Evolutionary conservation across 257 asterid genomes (phyloP), one percentile per base, ranked within the genome.

Genomic region (Perilla frutescens): DNA sequence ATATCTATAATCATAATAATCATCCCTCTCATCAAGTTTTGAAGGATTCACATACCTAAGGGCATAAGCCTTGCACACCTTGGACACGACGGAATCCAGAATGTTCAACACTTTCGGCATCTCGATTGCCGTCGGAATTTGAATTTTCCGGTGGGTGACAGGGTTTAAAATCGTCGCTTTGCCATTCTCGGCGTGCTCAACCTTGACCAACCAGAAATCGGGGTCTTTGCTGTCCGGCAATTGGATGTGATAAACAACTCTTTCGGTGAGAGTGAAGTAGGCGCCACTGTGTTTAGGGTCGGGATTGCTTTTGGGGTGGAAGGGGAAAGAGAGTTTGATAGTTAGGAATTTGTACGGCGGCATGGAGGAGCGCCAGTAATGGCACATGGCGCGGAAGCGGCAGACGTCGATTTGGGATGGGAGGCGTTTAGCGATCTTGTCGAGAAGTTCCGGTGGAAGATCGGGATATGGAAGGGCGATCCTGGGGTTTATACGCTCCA

Each of bases 371-470:
- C 61, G 61, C 61, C 61, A 55, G 11, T 14, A 55, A 8, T 5
- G 39, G 61, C 37, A 55, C 37, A 55, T 39, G 39, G 39, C 39
- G 39, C 61, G 61, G 61, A 55, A 55, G 61, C 61, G 61, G 61
- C 37, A n/a, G 61, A 9, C 5, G 37, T 55, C 61, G 36, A 55
- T 55, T 2, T 8, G 8, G 15, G 63, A 1, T 0, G 3, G 7
- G 43, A 57, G 63, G 41, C 63, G 41, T 31, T 57, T 57, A 43
- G n/a, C 15, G 63, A 57, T 32, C 8, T 10, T 31, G 4, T 31
- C 14, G 63, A 31, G 63, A 32, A 57, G 63, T 5, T 57, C 41
- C 63, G 63, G 63, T 34, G 63, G 63, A 57, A 57, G 63, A 57
- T 32, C 63, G n/a, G 41, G 4, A 41, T 43, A 57, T 32, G 43